Conservation (phyloP, 116 monocot genomes). For the Posidonia oceanica region DNA sequence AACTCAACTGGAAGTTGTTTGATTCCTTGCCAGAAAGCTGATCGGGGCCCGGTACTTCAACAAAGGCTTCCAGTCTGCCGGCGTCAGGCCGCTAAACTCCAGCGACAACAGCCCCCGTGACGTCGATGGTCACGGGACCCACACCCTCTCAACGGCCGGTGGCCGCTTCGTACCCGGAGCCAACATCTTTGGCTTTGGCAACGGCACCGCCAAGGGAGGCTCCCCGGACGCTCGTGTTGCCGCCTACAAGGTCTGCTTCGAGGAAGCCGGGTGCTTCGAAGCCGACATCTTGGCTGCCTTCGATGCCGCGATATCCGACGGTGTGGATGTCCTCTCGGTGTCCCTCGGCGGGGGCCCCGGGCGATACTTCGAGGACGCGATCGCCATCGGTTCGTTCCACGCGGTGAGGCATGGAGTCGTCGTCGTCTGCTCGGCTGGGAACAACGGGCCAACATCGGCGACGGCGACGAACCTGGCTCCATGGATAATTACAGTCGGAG, state of each 20-base stretch:
- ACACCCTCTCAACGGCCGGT: conserved; percentile 80
- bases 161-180: conserved; percentile 47
- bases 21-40: conserved; percentile 44
- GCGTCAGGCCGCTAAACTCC: conserved; percentile 6
- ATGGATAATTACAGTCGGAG: conserved; percentile 32
- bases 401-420: conserved; percentile 21
- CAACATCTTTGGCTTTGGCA: conserved; percentile 43
- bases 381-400: conserved; percentile 33
- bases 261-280: conserved; percentile 23
- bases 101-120: conserved; percentile 35
- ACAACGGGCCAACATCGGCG: conserved; percentile 7
- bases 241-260: conserved; percentile 68
- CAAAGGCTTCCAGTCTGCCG: conserved; percentile 29
- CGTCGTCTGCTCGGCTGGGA: conserved; percentile 19
- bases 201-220: conserved; percentile 70
- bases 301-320: conserved; percentile 66
- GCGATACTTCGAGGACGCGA: conserved; percentile 12
- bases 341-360: conserved; percentile 36
- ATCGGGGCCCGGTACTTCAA: conserved; percentile 72
- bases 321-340: conserved; percentile 72
- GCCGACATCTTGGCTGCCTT: conserved; percentile 63
- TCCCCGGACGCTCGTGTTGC: conserved; percentile 62
- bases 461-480: conserved; percentile 22
- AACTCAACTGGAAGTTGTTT: not conserved
- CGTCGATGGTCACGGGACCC: conserved; percentile 55